Evolutionary conservation across 23 red algal genomes (phyloP).

Genomic region (Gracilaria gracilis): DNA sequence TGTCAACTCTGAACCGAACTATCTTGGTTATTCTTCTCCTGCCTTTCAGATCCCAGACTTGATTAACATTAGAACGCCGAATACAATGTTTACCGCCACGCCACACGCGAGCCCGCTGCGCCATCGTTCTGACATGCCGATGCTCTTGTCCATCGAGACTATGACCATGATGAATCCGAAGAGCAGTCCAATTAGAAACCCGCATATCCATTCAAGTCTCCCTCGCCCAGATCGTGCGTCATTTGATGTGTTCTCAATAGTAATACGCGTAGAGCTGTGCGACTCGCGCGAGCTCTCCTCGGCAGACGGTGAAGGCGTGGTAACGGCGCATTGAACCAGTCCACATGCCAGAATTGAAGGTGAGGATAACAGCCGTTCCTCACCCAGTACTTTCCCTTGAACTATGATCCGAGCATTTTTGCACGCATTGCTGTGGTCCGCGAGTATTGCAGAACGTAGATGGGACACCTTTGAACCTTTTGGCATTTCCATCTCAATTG

Average conservation of each 20-base stretch:
- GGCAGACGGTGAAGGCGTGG: constrained; percentile 13
- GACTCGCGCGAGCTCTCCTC: not conserved
- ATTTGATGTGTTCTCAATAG: not conserved
- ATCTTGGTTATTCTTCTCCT: no score
- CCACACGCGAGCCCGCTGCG: constrained; percentile 47
- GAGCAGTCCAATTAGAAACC: constrained; percentile 45
- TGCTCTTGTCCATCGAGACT: constrained; percentile 58
- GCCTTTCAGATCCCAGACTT: constrained; percentile 1
- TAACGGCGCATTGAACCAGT: constrained; percentile 22
- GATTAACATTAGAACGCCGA: constrained; percentile 35
- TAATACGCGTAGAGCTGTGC: not conserved
- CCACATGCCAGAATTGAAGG: constrained; percentile 39
- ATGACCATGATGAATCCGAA: constrained; percentile 70
- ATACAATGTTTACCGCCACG: constrained; percentile 55
- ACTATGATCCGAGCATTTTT: constrained; percentile 12
- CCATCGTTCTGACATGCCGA: constrained; percentile 36
- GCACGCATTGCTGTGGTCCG: not conserved
- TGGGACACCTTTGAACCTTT: constrained; percentile 16
- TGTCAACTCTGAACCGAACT: no score
- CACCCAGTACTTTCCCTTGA: constrained; percentile 7
- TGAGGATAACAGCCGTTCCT: constrained; percentile 8
- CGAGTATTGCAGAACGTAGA: constrained; percentile 5
- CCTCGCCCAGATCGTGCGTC: not conserved
- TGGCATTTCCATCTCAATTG: constrained; percentile 7
- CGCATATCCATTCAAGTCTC: constrained; percentile 34